Conservation (phyloP, 1,284 basidiomycete species). For the Malassezia nana region DNA sequence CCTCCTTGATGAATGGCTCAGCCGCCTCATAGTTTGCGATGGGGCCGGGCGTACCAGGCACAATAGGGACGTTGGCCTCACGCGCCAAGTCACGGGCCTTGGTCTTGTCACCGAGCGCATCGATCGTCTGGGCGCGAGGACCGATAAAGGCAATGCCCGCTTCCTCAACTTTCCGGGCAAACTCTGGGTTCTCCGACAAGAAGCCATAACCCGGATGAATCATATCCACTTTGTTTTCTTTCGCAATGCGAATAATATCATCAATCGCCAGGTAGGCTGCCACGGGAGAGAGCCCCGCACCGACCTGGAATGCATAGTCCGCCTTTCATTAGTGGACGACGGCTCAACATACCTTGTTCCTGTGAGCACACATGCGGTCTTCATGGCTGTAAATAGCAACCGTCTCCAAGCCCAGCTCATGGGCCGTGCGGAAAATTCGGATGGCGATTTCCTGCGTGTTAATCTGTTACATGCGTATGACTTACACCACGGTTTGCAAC, state of each 20-base stretch:
- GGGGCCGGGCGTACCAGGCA: constrained; percentile 91
- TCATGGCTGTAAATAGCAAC: constrained; percentile 97
- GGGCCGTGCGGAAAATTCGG: constrained; percentile 93
- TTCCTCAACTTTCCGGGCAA: constrained; percentile 90
- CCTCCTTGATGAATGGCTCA: constrained; percentile 78
- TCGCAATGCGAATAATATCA: constrained; percentile 65
- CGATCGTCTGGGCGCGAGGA: constrained; percentile 90
- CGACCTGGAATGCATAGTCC: constrained; percentile 97
- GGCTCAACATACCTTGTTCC: constrained; percentile 64
- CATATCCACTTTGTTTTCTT: constrained; percentile 95
- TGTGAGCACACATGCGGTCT: constrained; percentile 90
- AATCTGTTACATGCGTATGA: background rate
- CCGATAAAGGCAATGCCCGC: constrained; percentile 96
- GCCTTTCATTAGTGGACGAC: constrained; percentile 54
- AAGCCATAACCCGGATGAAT: constrained; percentile 86
- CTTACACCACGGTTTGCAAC: constrained; percentile 46
- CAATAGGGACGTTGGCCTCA: constrained; percentile 66
- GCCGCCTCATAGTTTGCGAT: constrained; percentile 75
- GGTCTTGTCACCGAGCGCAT: constrained; percentile 95
- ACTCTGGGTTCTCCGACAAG: constrained; percentile 89
- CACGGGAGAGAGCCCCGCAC: constrained; percentile 86
- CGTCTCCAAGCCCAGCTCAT: constrained; percentile 97
- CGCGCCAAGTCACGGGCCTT: constrained; percentile 58
- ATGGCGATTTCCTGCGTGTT: constrained; percentile 87
- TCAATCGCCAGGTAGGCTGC: constrained; percentile 94